Percentiles rank a stretch among this genome's conserved stretches.
Evolutionary conservation across 768 basidiomycete species (phyloP).

Genomic region (Lactarius quietus): DNA sequence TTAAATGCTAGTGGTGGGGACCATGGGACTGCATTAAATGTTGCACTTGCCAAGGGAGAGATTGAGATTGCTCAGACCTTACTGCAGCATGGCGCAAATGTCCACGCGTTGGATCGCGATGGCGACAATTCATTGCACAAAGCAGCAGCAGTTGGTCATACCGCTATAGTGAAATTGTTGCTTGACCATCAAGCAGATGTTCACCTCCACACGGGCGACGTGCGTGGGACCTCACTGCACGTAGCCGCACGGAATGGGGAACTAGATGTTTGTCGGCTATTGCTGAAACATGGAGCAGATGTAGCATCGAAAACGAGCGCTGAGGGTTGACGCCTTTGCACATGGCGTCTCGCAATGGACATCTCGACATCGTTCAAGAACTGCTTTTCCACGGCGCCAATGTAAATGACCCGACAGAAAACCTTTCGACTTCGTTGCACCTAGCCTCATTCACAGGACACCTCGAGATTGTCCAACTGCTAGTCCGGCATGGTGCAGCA

Average conservation of each 20-base stretch:
- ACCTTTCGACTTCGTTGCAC: too few species aligned
- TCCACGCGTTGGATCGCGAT: neutral
- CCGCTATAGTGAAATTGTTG: neutral
- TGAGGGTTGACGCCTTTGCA: neutral
- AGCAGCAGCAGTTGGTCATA: neutral
- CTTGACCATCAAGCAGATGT: neutral
- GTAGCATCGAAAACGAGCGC: neutral
- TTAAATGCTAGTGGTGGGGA: neutral
- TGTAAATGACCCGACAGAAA: too few species aligned
- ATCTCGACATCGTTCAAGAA: neutral
- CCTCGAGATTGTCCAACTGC: too few species aligned
- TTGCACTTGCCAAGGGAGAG: neutral
- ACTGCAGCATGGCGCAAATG: constrained; percentile 2
- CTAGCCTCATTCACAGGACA: too few species aligned
- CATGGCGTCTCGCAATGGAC: neutral
- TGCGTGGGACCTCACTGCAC: neutral
- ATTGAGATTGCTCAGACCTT: neutral
- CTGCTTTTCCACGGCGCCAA: too few species aligned
- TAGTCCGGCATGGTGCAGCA: too few species aligned
- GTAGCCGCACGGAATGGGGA: neutral
- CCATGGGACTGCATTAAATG: neutral
- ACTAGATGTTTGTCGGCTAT: neutral
- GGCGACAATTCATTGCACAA: neutral
- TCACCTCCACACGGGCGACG: neutral
- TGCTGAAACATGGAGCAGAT: neutral